These are phyloP conservation scores for Sphagnum contortum DNA, from an alignment of 225 moss, liverwort and hornwort species.

Conservation along the genomic window DNA sequence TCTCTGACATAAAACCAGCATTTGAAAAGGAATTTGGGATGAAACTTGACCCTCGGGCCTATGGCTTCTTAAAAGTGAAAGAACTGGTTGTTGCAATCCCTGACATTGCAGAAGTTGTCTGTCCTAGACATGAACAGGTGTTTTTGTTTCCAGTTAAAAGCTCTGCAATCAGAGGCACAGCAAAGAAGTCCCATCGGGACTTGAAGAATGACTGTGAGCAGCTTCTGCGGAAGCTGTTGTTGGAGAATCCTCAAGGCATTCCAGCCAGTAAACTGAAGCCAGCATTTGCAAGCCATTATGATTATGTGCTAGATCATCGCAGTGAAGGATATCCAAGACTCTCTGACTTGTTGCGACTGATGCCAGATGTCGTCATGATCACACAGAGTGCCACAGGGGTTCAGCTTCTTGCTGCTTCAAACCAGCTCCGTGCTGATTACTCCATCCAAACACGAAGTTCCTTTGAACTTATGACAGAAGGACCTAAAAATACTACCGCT, in stretches of 20 bases:
- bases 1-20: slow-evolving; percentile 26
- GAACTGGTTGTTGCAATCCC: slow-evolving; percentile 22
- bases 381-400: too few relatives aligned
- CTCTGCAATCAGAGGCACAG: not conserved
- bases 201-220: slow-evolving; percentile 30
- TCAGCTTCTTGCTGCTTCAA: too few relatives aligned
- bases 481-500: too few relatives aligned
- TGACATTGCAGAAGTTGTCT: slow-evolving; percentile 12
- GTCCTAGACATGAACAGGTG: slow-evolving; percentile 14
- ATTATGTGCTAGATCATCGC: slow-evolving; percentile 28
- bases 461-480: too few relatives aligned
- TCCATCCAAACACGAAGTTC: too few relatives aligned
- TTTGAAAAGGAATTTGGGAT: slow-evolving; percentile 29
- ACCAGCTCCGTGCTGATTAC: too few relatives aligned
- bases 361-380: slow-evolving; percentile 24
- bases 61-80: slow-evolving; percentile 25
- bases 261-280: slow-evolving; percentile 22
- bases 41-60: slow-evolving; percentile 23
- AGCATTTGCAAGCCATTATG: slow-evolving; percentile 14
- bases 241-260: slow-evolving; percentile 24
- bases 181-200: slow-evolving; percentile 9
- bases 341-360: slow-evolving; percentile 30
- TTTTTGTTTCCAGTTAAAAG: slow-evolving; percentile 12
- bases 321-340: slow-evolving; percentile 20
- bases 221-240: slow-evolving; percentile 25